A percentile compares a stretch with the other conserved stretches of the same genome.
phyloP scores from a whole-genome alignment of 306 rosid genomes.

The Abrus pulchellus region DNA sequence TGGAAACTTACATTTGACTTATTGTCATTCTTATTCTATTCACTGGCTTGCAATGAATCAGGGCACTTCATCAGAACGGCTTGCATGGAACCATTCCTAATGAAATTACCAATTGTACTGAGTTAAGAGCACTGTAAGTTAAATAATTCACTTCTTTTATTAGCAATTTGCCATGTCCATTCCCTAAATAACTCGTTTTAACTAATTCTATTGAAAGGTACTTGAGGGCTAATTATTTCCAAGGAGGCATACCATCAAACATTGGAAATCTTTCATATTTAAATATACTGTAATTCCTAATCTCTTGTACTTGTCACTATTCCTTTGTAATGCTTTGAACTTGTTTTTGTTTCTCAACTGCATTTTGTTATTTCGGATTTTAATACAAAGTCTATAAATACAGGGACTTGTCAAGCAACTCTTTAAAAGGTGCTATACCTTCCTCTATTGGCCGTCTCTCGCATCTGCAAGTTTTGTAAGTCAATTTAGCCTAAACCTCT shows the following conservation, averaged over 20 bases:
- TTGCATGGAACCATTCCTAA: slow-evolving; percentile 90
- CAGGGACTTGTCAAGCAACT: slow-evolving; percentile 93
- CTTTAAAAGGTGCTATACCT: slow-evolving; percentile 91
- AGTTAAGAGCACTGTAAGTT: slow-evolving; percentile 93
- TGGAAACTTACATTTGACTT: not conserved
- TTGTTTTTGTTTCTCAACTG: slow-evolving; percentile 16
- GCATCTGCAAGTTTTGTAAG: slow-evolving; percentile 77
- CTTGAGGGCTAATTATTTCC: slow-evolving; percentile 91
- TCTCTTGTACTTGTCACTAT: slow-evolving; percentile 3
- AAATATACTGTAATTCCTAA: slow-evolving; percentile 77
- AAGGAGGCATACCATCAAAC: slow-evolving; percentile 90
- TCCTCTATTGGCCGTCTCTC: slow-evolving; percentile 88
- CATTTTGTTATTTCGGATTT: slow-evolving; percentile 22
- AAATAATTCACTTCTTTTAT: not conserved
- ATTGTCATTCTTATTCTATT: slow-evolving; percentile 14
- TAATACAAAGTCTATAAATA: slow-evolving; percentile 39
- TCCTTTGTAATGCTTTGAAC: slow-evolving; percentile 21
- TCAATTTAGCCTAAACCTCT: slow-evolving; percentile 34
- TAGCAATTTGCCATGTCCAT: slow-evolving; percentile 17
- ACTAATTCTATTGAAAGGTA: slow-evolving; percentile 65
- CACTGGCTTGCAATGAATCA: slow-evolving; percentile 50
- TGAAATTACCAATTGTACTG: slow-evolving; percentile 86
- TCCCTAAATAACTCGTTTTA: not conserved
- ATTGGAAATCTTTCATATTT: slow-evolving; percentile 91
- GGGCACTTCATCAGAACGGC: slow-evolving; percentile 95